Percentiles rank a stretch among this genome's conserved stretches.
phyloP scores from a whole-genome alignment of 2,329 filamentous ascomycete genomes.

The Cephalotrichum gorgonifer region DNA sequence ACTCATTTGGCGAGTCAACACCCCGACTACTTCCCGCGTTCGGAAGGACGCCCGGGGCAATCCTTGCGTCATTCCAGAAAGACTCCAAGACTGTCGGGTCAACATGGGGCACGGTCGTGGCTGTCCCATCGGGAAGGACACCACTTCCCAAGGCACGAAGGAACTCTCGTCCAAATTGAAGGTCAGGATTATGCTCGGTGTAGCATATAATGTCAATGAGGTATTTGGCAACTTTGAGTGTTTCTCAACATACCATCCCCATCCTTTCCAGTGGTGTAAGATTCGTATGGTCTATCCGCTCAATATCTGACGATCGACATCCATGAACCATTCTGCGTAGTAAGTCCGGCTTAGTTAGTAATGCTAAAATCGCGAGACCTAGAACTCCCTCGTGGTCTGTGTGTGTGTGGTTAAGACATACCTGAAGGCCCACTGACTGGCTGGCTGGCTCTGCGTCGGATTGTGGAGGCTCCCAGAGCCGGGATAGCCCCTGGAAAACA shows the following conservation, averaged over 20 bases:
- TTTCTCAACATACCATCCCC: too few species aligned
- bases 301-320: background rate
- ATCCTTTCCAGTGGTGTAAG: background rate
- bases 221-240: too few species aligned
- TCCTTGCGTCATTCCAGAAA: background rate
- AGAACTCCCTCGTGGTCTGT: background rate
- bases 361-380: too few species aligned
- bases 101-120: background rate
- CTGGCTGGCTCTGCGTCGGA: background rate
- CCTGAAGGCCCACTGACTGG: background rate
- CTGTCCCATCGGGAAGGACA: background rate
- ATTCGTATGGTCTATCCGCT: background rate
- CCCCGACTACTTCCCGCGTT: background rate
- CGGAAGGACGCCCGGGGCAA: background rate
- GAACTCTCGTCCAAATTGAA: background rate
- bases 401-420: background rate
- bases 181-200: slow-evolving; percentile 4
- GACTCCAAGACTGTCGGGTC: background rate
- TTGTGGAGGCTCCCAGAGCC: slow-evolving; percentile 1
- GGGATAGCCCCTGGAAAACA: background rate
- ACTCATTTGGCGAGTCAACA: background rate
- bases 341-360: background rate
- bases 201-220: too few species aligned
- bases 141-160: background rate
- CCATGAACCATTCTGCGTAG: background rate